These are phyloP conservation scores for Albifimbria verrucaria DNA, from an alignment of 2,329 filamentous ascomycete genomes.

Conservation along the genomic window DNA sequence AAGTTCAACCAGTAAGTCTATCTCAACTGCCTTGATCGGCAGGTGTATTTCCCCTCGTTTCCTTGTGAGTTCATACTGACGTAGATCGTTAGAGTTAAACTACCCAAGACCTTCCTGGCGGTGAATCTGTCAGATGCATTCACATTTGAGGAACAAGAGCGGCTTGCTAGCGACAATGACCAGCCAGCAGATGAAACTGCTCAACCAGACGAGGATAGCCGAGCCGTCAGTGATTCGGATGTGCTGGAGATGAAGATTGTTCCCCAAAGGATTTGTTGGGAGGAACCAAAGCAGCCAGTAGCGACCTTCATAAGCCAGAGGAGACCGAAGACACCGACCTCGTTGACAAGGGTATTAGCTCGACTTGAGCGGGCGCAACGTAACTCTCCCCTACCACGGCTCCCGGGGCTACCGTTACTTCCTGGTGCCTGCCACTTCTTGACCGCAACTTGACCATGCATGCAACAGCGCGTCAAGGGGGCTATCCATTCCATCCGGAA, in stretches of 20 bases:
- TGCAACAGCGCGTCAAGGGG: background rate
- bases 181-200: background rate
- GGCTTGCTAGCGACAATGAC: constrained; percentile 44
- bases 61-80: constrained; percentile 15
- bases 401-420: background rate
- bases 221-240: constrained; percentile 44
- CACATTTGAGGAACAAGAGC: constrained; percentile 55
- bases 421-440: background rate
- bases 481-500: background rate
- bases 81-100: constrained; percentile 50
- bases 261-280: constrained; percentile 22
- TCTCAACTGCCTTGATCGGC: background rate
- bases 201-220: constrained; percentile 11
- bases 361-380: background rate
- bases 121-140: constrained; percentile 64
- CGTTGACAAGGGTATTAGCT: constrained; percentile 13
- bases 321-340: constrained; percentile 10
- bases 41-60: constrained; percentile 11
- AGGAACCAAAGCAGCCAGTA: constrained; percentile 9
- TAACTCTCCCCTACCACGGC: background rate
- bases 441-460: background rate
- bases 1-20: constrained; percentile 85
- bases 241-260: constrained; percentile 44
- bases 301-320: constrained; percentile 9
- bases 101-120: constrained; percentile 63